These are phyloP conservation scores for Coemansia sp. DNA, from an alignment of 192 early-diverging fungal species.

Conservation along the genomic window DNA sequence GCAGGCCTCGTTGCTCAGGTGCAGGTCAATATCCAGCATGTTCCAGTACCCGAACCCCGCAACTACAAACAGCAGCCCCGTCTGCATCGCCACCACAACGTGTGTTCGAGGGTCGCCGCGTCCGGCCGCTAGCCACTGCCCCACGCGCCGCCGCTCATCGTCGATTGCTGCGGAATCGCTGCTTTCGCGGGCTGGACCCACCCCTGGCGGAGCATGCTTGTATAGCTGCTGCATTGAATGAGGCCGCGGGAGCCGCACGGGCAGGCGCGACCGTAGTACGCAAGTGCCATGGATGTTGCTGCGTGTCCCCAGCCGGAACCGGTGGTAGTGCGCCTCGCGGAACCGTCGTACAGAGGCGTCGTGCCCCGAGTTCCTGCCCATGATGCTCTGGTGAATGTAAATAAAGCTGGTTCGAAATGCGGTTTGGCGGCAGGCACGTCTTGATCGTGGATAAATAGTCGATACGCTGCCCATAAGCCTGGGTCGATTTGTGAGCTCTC, in stretches of 20 bases:
- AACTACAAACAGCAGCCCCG: slow-evolving; percentile 34
- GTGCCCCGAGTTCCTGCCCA: no score
- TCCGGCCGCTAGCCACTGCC: slow-evolving; percentile 13
- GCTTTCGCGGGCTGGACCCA: slow-evolving; percentile 30
- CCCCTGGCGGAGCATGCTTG: slow-evolving; percentile 36
- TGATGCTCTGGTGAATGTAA: no score
- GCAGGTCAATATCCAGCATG: slow-evolving; percentile 34
- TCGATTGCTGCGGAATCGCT: slow-evolving; percentile 15
- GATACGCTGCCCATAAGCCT: no score
- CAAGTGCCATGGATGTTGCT: slow-evolving; percentile 46
- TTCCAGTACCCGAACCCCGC: slow-evolving; percentile 50
- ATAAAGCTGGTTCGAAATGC: no score
- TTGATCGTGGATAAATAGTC: no score
- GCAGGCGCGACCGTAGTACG: slow-evolving; percentile 33
- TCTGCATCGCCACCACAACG: slow-evolving; percentile 42
- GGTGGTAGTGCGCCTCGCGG: slow-evolving; percentile 46
- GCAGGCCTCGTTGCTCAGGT: slow-evolving; percentile 34
- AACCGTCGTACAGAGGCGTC: slow-evolving; percentile 31
- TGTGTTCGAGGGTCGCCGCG: slow-evolving; percentile 29
- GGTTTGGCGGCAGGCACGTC: background rate
- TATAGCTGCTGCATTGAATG: slow-evolving; percentile 45
- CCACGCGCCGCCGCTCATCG: slow-evolving; percentile 20
- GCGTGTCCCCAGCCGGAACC: slow-evolving; percentile 38
- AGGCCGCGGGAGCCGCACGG: slow-evolving; percentile 43
- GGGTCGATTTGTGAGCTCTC: no score